phyloP scores from a whole-genome alignment of 208 protist genomes.

The Trypanosoma scelopori region DNA sequence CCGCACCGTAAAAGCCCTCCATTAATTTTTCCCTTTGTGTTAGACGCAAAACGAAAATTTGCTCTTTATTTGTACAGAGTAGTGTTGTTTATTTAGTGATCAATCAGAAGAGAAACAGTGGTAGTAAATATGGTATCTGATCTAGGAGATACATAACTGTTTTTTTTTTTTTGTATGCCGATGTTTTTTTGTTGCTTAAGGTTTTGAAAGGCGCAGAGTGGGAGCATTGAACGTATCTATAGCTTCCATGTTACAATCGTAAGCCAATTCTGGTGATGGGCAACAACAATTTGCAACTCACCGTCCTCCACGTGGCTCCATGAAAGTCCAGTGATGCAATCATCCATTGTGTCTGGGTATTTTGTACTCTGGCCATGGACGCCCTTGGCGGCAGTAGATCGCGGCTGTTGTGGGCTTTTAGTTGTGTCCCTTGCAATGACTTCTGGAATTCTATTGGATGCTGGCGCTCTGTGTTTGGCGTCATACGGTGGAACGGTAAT shows the following conservation, averaged over 20 bases:
- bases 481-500: conserved; percentile 1
- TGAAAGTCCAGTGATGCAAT: conserved; percentile 37
- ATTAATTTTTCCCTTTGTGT: too few species aligned
- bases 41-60: too few species aligned
- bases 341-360: conserved; percentile 17
- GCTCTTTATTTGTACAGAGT: too few species aligned
- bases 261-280: conserved; percentile 43
- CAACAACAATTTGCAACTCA: conserved; percentile 35
- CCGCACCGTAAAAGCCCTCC: conserved; percentile 79
- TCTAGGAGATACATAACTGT: too few species aligned
- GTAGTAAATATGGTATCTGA: too few species aligned
- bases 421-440: too few species aligned
- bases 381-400: too few species aligned
- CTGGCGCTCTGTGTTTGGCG: background rate
- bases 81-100: too few species aligned
- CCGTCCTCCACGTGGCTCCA: conserved; percentile 26
- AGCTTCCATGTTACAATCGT: conserved; percentile 45
- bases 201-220: background rate
- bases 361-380: background rate
- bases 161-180: too few species aligned
- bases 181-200: background rate
- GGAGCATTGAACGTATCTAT: conserved; percentile 11
- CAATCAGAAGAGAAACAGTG: too few species aligned
- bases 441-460: too few species aligned
- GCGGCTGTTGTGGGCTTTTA: too few species aligned